These are phyloP conservation scores for Lipomyces mesembrius DNA, from an alignment of 805 yeast species.

Conservation along the genomic window DNA sequence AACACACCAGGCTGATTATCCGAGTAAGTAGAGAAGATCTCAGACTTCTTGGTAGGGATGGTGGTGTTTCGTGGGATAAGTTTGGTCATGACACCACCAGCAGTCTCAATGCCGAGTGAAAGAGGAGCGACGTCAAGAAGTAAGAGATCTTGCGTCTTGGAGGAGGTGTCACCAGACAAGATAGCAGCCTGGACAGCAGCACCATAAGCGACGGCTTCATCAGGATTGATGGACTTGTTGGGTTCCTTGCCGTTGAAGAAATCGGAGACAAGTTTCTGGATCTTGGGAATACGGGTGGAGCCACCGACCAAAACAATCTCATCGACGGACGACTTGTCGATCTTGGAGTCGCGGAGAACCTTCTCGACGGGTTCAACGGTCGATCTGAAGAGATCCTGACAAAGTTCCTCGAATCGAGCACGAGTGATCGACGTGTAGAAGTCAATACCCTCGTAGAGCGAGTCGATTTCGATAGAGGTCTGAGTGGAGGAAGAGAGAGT, in stretches of 20 bases:
- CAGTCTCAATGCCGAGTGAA: conserved; percentile 97
- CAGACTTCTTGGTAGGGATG: conserved; percentile 96
- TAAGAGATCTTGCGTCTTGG: conserved; percentile 93
- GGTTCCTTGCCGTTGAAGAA: conserved; percentile 98
- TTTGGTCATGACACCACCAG: conserved; percentile 99
- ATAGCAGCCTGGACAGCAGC: conserved; percentile 99
- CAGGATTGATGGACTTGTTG: conserved; percentile 95
- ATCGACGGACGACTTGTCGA: conserved; percentile 86
- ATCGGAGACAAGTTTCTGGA: conserved; percentile 93
- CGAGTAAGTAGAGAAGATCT: conserved; percentile 93
- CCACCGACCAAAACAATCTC: conserved; percentile 97
- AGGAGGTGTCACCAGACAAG: conserved; percentile 92
- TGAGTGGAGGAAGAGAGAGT: conserved; percentile 95
- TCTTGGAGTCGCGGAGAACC: conserved; percentile 86
- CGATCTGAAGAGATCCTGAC: conserved; percentile 91
- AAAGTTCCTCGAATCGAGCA: conserved; percentile 96
- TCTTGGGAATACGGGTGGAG: conserved; percentile 97
- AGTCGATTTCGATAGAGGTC: conserved; percentile 93
- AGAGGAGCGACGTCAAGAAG: conserved; percentile 97
- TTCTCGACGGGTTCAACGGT: conserved; percentile 94
- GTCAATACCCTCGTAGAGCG: conserved; percentile 92
- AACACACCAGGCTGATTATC: conserved; percentile 99
- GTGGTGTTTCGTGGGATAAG: conserved; percentile 98
- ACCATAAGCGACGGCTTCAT: conserved; percentile 99
- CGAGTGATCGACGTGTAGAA: conserved; percentile 95